These are phyloP conservation scores for Plasmodiophora brassicae DNA, from an alignment of 208 protist species.

Conservation along the genomic window DNA sequence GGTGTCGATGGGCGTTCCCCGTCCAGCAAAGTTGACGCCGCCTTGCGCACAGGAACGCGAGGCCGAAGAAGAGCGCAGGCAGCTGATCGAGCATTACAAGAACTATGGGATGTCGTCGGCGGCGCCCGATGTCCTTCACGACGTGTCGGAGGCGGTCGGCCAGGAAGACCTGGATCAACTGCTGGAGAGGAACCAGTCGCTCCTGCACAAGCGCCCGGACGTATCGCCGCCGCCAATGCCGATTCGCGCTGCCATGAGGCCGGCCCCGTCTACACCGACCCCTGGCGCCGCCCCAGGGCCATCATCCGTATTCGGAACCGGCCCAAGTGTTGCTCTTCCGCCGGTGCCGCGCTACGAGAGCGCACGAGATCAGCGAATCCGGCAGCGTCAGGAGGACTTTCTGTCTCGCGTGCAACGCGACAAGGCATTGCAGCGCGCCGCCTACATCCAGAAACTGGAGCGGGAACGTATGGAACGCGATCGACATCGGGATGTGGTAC, in stretches of 20 bases:
- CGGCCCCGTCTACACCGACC: neutral
- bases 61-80: neutral
- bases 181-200: neutral
- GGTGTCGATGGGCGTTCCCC: too few relatives aligned
- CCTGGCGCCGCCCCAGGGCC: too few relatives aligned
- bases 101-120: neutral
- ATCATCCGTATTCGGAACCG: neutral
- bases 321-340: neutral
- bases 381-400: neutral
- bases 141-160: neutral
- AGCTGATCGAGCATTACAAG: neutral
- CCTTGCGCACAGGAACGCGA: too few relatives aligned
- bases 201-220: neutral
- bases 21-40: too few relatives aligned
- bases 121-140: neutral
- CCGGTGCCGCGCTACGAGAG: neutral
- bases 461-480: too few relatives aligned
- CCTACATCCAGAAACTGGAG: too few relatives aligned
- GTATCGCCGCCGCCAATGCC: neutral
- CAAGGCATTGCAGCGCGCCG: too few relatives aligned
- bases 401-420: too few relatives aligned
- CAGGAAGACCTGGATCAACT: constrained; percentile 11
- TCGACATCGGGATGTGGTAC: too few relatives aligned
- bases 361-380: neutral
- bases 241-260: neutral